Evolutionary conservation across 208 protist species (phyloP).

Genomic region (Spironucleus salmonicida): DNA sequence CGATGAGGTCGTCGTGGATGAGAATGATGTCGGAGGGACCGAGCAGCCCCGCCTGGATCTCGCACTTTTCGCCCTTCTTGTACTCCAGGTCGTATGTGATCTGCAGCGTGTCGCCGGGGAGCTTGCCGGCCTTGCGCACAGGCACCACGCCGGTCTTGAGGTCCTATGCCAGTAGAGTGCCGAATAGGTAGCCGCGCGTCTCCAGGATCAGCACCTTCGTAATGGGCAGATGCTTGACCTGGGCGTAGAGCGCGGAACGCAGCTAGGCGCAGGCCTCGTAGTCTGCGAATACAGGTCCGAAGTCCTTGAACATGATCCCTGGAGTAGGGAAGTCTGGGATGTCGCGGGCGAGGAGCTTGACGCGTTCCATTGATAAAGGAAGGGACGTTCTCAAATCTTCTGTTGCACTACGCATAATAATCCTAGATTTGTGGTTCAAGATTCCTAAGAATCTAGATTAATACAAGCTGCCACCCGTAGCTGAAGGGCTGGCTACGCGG

Average conservation of each 20-base stretch:
- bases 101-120: neutral
- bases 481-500: no score
- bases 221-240: neutral
- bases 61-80: neutral
- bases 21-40: neutral
- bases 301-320: slow-evolving; percentile 13
- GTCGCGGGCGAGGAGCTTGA: no score
- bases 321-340: slow-evolving; percentile 17
- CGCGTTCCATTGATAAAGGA: no score
- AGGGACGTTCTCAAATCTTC: no score
- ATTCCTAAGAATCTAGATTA: no score
- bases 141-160: neutral
- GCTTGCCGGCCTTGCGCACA: slow-evolving; percentile 1
- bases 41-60: slow-evolving; percentile 10
- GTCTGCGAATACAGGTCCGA: neutral
- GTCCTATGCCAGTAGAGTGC: neutral
- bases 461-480: no score
- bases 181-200: slow-evolving; percentile 1
- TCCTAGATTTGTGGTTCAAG: no score
- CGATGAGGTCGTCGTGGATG: slow-evolving; percentile 17
- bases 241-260: neutral
- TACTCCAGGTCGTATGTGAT: slow-evolving; percentile 17
- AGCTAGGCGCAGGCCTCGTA: neutral
- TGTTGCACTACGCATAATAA: no score
- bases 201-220: slow-evolving; percentile 4